Evolutionary conservation across 768 basidiomycete species (phyloP).

Genomic region (Lactarius hatsudake): DNA sequence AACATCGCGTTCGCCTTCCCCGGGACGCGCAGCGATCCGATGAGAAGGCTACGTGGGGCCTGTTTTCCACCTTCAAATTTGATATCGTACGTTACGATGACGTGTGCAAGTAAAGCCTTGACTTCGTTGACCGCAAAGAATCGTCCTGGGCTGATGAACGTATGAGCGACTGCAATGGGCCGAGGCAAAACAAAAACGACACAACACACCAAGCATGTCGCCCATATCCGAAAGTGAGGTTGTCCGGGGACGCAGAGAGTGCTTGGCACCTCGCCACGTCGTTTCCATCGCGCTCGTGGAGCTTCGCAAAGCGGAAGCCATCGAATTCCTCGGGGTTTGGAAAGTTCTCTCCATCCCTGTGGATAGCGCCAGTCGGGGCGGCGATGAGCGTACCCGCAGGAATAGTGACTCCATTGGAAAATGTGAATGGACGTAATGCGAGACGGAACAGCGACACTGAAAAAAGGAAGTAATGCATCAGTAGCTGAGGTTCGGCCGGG

Average conservation of each 20-base stretch:
- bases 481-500: not conserved
- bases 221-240: slow-evolving; percentile 33
- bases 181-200: not conserved
- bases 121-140: slow-evolving; percentile 31
- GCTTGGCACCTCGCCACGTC: slow-evolving; percentile 32
- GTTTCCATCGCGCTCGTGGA: slow-evolving; percentile 36
- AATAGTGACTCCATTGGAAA: slow-evolving; percentile 37
- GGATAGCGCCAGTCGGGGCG: slow-evolving; percentile 25
- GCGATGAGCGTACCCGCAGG: slow-evolving; percentile 30
- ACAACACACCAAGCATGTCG: slow-evolving; percentile 33
- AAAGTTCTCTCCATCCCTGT: slow-evolving; percentile 31
- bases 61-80: slow-evolving; percentile 27
- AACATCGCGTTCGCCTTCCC: slow-evolving; percentile 27
- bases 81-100: slow-evolving; percentile 30
- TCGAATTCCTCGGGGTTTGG: slow-evolving; percentile 36
- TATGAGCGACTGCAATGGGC: not conserved
- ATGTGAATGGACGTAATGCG: slow-evolving; percentile 35
- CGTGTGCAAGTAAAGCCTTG: slow-evolving; percentile 31
- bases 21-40: slow-evolving; percentile 13
- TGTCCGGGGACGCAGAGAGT: slow-evolving; percentile 26
- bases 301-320: slow-evolving; percentile 46
- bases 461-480: not conserved
- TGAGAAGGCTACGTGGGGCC: slow-evolving; percentile 3
- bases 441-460: slow-evolving; percentile 33
- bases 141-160: slow-evolving; percentile 29